A percentile compares a stretch with the other conserved stretches of the same genome.
These are phyloP conservation scores for Acidiella bohemica DNA, from an alignment of 495 filamentous ascomycete genomes.

Conservation along the genomic window DNA sequence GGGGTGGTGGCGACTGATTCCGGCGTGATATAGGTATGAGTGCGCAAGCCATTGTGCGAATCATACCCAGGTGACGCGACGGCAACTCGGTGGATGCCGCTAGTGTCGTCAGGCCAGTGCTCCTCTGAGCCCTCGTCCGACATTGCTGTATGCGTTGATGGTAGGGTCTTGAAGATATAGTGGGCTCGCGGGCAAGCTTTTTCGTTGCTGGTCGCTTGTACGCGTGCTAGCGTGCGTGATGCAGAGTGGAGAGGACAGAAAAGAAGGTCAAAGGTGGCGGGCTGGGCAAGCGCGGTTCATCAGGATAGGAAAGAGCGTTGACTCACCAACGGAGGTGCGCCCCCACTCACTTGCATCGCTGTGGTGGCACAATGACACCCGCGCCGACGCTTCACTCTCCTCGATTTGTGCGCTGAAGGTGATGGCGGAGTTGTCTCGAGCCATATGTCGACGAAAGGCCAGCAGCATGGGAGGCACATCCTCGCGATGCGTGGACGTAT, in stretches of 20 bases:
- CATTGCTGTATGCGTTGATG: slow-evolving; percentile 5
- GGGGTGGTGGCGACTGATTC: background rate
- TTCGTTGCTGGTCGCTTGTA: background rate
- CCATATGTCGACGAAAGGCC: slow-evolving; percentile 25
- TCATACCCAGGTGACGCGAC: slow-evolving; percentile 7
- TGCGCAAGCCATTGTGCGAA: slow-evolving; percentile 9
- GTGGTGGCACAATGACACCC: background rate
- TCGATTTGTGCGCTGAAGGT: background rate
- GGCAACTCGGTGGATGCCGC: background rate
- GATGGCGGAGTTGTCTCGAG: slow-evolving; percentile 19
- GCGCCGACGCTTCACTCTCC: background rate
- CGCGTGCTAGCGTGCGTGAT: background rate
- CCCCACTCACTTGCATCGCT: background rate
- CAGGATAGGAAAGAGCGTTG: background rate
- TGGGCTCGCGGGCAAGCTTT: background rate
- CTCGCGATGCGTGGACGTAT: too few relatives aligned
- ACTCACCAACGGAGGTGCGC: too few relatives aligned
- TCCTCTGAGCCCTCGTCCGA: slow-evolving; percentile 9
- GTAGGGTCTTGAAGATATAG: background rate
- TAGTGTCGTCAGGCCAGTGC: slow-evolving; percentile 18
- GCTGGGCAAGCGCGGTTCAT: slow-evolving; percentile 8
- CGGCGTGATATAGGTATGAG: slow-evolving; percentile 6
- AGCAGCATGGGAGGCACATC: too few relatives aligned
- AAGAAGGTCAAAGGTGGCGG: background rate
- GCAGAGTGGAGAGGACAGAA: background rate